Conservation (phyloP, 2,329 filamentous ascomycete species). For the Pyricularia grisea region DNA sequence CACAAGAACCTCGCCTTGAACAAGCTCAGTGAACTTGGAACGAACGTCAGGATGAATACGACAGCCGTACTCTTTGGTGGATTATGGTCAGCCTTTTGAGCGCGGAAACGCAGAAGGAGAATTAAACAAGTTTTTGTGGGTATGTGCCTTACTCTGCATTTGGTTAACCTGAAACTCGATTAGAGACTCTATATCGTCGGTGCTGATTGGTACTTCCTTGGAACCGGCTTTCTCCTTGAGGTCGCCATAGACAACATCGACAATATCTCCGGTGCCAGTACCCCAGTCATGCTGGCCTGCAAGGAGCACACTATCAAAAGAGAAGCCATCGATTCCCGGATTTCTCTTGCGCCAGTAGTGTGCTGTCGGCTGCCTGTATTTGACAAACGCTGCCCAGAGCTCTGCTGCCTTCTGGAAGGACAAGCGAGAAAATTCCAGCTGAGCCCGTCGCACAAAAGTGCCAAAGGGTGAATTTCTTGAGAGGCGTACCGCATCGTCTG, state of each 20-base stretch:
- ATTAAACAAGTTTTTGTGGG: neutral
- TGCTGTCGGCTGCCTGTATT: slow-evolving; percentile 69
- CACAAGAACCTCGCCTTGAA: slow-evolving; percentile 56
- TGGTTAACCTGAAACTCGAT: slow-evolving; percentile 83
- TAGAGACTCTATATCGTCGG: slow-evolving; percentile 70
- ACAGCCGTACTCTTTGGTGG: slow-evolving; percentile 55
- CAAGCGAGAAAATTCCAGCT: slow-evolving; percentile 70
- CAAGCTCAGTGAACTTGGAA: slow-evolving; percentile 57
- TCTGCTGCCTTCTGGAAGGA: slow-evolving; percentile 70
- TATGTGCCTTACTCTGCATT: slow-evolving; percentile 62
- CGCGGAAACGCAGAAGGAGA: slow-evolving; percentile 7
- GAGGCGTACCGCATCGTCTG: slow-evolving; percentile 47
- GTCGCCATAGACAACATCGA: slow-evolving; percentile 39
- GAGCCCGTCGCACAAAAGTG: slow-evolving; percentile 65
- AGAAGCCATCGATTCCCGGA: slow-evolving; percentile 43
- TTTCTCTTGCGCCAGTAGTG: slow-evolving; percentile 54
- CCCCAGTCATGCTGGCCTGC: slow-evolving; percentile 42
- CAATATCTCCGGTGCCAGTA: slow-evolving; percentile 16
- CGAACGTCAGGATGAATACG: slow-evolving; percentile 69
- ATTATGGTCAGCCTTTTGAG: neutral
- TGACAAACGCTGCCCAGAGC: slow-evolving; percentile 76
- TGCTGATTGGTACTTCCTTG: slow-evolving; percentile 41
- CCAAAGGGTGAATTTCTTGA: slow-evolving; percentile 72
- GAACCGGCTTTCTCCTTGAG: neutral
- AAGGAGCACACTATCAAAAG: slow-evolving; percentile 48